Evolutionary conservation across 2,329 filamentous ascomycete species (phyloP).

Genomic region (Fusarium fujikuroi): DNA sequence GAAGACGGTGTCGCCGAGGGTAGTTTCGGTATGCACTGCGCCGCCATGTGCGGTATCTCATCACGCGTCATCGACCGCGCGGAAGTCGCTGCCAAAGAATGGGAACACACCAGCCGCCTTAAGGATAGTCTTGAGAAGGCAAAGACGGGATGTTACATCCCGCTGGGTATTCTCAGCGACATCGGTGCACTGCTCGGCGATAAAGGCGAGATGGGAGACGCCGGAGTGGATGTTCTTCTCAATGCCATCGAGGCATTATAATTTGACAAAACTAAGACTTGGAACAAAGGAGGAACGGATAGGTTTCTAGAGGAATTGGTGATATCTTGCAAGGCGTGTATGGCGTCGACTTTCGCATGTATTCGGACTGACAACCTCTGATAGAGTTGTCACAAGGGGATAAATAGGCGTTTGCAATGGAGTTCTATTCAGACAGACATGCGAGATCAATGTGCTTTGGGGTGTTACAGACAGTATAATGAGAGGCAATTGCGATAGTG

Average conservation of each 20-base stretch:
- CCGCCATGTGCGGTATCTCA: slow-evolving; percentile 96
- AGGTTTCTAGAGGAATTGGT: not conserved
- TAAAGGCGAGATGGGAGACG: slow-evolving; percentile 59
- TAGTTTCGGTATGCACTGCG: slow-evolving; percentile 99
- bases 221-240: slow-evolving; percentile 68
- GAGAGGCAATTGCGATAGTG: not conserved
- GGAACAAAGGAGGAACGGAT: not conserved
- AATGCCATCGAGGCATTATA: slow-evolving; percentile 69
- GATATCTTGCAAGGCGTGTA: slow-evolving; percentile 26
- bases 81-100: slow-evolving; percentile 87
- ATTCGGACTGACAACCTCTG: slow-evolving; percentile 14
- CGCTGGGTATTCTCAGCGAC: slow-evolving; percentile 88
- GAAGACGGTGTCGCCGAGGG: slow-evolving; percentile 95
- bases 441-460: not conserved
- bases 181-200: slow-evolving; percentile 80
- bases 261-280: not conserved
- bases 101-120: slow-evolving; percentile 93
- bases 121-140: slow-evolving; percentile 88
- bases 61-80: slow-evolving; percentile 84
- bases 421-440: not conserved
- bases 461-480: not conserved
- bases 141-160: slow-evolving; percentile 82
- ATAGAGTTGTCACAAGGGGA: slow-evolving; percentile 26
- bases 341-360: slow-evolving; percentile 22
- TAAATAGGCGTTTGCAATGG: slow-evolving; percentile 35